Evolutionary conservation across 2,329 filamentous ascomycete species (phyloP), one percentile per base, ranked within the genome.

Genomic region (Dryadomyces quercus-mongolicae): DNA sequence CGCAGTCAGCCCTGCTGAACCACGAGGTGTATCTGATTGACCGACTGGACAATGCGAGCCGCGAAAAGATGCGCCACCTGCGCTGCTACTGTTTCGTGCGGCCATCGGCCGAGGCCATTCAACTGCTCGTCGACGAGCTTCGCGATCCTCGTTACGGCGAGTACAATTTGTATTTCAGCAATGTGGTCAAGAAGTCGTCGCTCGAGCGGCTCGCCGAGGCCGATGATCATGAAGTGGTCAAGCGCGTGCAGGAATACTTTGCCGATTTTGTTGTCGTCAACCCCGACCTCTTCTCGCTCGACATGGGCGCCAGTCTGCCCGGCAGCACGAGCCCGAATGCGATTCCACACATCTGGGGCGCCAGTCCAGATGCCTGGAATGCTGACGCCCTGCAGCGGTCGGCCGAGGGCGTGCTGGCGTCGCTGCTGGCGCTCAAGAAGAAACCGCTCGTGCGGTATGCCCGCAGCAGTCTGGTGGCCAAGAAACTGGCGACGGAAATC

Each of bases 1-100:
- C 93, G 1, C 94, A 98, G 68, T 98, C 93, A 31, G 83, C 89
- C 43, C 81, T 98, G 20, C 82, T 98, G 59, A 95, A 88, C 65
- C 90, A 98, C 72, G 92, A 97, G 72, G 88, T 98, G 61, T 98
- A 96, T 71, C 87, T 98, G 58, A 96, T 94, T 64, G 93, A 98
- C 70, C 89, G 93, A 56, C 74, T 98, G 55, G 93, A 97, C 67
- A 97, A 96, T 62, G 74, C 80, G 56, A 83, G 84, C 59, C 82
- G 93, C 49, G 94, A 98, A 72, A 96, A 95, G 76, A 97, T 98
- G 93, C 86, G 93, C 58, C 93, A 98, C 73, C 77, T 98, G 52
- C 84, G 90, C 52, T 98, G 93, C 68, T 73, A 97, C 31, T 96
- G 90, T 66, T 92, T 98, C 62, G 80, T 98, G 49, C 85, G 94